Base-by-base conservation (phyloP, 129 eudicot genomes). In the Saposhnikovia divaricata region DNA sequence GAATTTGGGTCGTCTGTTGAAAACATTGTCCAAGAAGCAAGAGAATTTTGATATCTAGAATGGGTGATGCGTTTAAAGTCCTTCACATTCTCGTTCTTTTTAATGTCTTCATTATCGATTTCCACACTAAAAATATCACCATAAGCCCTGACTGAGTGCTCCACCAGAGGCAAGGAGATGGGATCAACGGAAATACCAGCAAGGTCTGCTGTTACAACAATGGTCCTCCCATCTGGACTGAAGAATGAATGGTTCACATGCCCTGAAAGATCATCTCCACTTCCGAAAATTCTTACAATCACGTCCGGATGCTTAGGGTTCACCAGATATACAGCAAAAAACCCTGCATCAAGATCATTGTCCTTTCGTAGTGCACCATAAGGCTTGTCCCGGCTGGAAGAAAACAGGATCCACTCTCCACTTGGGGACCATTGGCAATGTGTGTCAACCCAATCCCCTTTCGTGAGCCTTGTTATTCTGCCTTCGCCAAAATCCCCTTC, bases 181-280 rank as follows among this genome's bases (percentile, higher is more conserved):
- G 75, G 45, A 71, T 71, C 75, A 15, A 34, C 42, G 0, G 75
- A 71, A 14, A 71, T 37, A 27, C 40, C 75, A 39, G 75, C 75
- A 71, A 71, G 75, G 18, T 71, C 75, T 37, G 75, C 75, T 8
- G 75, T 37, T 5, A 71, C 75, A 71, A 71, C 75, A 31, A 71
- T 71, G 75, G 18, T 71, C 75, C 45, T 71, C 18, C 45, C 75
- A 11, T 61, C 69, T 25, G 69, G 69, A 61, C 69, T 61, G 9
- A 61, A 61, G 34, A 61, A 61, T 25, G 69, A 37, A 61, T 61
- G 69, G 69, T 61, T 61, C 69, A 61, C 69, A 61, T 61, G 69
- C 15, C 69, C 69, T 25, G 69, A 2, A 61, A 61, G 69, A 61
- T 61, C 69, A 9, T 61, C 69, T 4, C 13, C 69, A 34, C 75